Percentiles rank a stretch among this genome's conserved stretches.
Evolutionary conservation across 2,329 filamentous ascomycete species (phyloP).

Genomic region (Sporothrix inflata): DNA sequence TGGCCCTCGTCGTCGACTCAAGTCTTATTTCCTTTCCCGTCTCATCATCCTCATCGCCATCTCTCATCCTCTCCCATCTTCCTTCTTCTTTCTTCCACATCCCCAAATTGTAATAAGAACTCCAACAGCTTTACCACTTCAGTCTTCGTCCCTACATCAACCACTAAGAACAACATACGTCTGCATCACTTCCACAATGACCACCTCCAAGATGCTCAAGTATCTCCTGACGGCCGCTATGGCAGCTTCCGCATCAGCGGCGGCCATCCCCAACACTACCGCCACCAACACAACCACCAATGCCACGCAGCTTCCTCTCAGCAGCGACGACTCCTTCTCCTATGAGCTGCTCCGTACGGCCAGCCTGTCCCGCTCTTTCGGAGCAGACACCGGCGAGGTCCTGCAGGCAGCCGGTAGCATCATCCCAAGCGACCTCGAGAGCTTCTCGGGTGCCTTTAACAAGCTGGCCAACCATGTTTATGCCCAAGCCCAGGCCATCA

Average conservation of each 20-base stretch:
- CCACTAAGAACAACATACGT: background rate
- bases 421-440: slow-evolving; percentile 37
- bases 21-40: background rate
- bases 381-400: slow-evolving; percentile 39
- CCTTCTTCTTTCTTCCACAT: background rate
- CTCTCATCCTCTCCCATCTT: background rate
- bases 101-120: background rate
- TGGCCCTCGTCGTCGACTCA: background rate
- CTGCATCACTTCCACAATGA: background rate
- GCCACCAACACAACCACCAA: background rate
- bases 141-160: background rate
- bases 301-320: slow-evolving; percentile 36
- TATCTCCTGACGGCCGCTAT: background rate
- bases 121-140: too few relatives aligned
- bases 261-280: background rate
- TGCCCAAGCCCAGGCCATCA: slow-evolving; percentile 32
- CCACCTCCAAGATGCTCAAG: background rate
- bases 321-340: slow-evolving; percentile 36
- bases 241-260: background rate
- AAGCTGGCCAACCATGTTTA: slow-evolving; percentile 35
- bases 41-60: background rate
- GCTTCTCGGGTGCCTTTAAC: slow-evolving; percentile 36
- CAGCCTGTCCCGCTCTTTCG: slow-evolving; percentile 35
- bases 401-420: slow-evolving; percentile 39
- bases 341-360: slow-evolving; percentile 38